Evolutionary conservation across 2,329 filamentous ascomycete genomes (phyloP).

Genomic region (Corniculantispora saksenae): DNA sequence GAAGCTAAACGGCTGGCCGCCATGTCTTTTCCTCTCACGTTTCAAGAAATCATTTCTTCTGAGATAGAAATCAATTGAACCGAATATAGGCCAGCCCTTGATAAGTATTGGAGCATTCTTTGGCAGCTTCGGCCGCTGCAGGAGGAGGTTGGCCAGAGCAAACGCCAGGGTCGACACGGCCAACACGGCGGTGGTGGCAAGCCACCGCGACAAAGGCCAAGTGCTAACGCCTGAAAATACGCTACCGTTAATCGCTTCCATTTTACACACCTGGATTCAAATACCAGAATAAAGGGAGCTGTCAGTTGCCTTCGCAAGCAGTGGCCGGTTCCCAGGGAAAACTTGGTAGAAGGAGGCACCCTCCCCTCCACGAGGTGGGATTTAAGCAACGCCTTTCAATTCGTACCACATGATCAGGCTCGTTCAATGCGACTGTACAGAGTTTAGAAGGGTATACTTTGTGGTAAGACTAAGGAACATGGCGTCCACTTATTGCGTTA

Average conservation of each 20-base stretch:
- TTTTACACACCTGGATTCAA: not conserved
- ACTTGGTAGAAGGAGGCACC: no score
- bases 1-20: constrained; percentile 50
- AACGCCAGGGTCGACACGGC: constrained; percentile 31
- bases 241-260: not conserved
- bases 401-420: no score
- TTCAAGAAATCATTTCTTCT: constrained; percentile 45
- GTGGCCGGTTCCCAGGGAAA: no score
- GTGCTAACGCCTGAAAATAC: not conserved
- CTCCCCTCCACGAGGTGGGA: no score
- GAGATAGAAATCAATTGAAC: constrained; percentile 48
- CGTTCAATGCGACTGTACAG: no score
- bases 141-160: constrained; percentile 27
- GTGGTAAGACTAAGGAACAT: no score
- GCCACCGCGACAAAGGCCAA: constrained; percentile 19
- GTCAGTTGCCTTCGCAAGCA: no score
- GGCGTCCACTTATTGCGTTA: no score
- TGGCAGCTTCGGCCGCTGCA: constrained; percentile 26
- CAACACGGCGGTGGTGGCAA: constrained; percentile 32
- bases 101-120: constrained; percentile 28
- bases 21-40: constrained; percentile 31
- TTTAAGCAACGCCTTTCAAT: no score
- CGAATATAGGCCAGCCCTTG: constrained; percentile 42
- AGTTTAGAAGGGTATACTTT: no score
- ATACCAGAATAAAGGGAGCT: no score